A percentile compares a stretch with the other conserved stretches of the same genome.
phyloP scores from a whole-genome alignment of 1,284 basidiomycete genomes.

The Ustilago shanxiensis region DNA sequence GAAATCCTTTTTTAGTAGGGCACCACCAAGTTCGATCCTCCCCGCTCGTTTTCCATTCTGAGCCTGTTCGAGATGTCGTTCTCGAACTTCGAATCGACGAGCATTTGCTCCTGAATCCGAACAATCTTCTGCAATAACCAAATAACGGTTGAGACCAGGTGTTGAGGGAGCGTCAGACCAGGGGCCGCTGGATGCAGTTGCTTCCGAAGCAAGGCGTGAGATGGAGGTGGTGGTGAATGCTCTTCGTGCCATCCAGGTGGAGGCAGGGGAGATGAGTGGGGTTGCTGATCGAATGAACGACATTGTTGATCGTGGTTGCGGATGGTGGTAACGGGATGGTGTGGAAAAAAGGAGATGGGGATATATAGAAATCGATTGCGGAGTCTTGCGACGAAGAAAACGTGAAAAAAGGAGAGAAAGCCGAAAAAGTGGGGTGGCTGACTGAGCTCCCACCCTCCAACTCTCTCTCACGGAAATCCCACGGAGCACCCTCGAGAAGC shows the following conservation, averaged over 20 bases:
- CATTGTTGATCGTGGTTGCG: slow-evolving; percentile 10
- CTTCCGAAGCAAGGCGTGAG: slow-evolving; percentile 12
- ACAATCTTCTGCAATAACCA: slow-evolving; percentile 55
- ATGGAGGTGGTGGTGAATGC: slow-evolving; percentile 16
- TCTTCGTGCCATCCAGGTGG: not conserved
- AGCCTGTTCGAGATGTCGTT: slow-evolving; percentile 55
- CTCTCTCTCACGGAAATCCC: not conserved
- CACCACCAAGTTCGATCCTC: slow-evolving; percentile 58
- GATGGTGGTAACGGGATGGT: not conserved
- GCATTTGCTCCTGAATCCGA: slow-evolving; percentile 48
- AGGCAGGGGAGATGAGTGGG: not conserved
- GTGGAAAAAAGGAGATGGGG: not conserved
- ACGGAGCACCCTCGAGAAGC: not conserved
- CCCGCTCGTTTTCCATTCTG: slow-evolving; percentile 50
- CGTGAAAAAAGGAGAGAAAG: slow-evolving; percentile 2
- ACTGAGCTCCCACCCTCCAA: slow-evolving; percentile 14
- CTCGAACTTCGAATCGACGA: slow-evolving; percentile 56
- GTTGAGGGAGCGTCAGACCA: slow-evolving; percentile 42
- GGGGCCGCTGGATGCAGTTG: slow-evolving; percentile 18
- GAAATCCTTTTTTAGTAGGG: slow-evolving; percentile 53
- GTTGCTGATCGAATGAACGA: slow-evolving; percentile 7
- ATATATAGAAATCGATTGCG: not conserved
- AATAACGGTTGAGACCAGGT: slow-evolving; percentile 47
- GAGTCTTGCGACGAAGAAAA: not conserved
- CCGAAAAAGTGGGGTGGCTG: slow-evolving; percentile 7